A percentile compares a stretch with the other conserved stretches of the same genome.
phyloP scores from a whole-genome alignment of 2,329 filamentous ascomycete genomes.

The Monosporascus sp. region DNA sequence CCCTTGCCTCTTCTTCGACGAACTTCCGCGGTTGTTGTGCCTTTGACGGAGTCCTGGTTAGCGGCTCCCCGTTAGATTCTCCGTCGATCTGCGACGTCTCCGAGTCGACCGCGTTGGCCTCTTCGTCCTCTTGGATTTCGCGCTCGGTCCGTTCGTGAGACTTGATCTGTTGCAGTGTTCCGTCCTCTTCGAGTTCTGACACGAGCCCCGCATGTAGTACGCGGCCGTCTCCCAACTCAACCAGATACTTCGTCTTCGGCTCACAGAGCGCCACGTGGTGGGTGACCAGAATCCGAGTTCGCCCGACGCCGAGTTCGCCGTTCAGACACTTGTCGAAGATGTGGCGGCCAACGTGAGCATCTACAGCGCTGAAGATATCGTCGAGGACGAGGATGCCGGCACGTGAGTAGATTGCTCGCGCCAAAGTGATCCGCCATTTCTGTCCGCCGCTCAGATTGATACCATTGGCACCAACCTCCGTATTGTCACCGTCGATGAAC shows the following conservation, averaged over 20 bases:
- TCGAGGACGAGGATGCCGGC: constrained; percentile 73
- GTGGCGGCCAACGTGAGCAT: constrained; percentile 74
- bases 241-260: constrained; percentile 65
- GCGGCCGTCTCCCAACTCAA: constrained; percentile 65
- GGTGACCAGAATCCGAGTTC: constrained; percentile 75
- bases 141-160: constrained; percentile 44
- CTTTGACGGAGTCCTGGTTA: constrained; percentile 47
- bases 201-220: constrained; percentile 60
- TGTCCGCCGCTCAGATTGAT: constrained; percentile 82
- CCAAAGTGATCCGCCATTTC: constrained; percentile 76
- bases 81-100: constrained; percentile 38
- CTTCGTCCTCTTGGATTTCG: constrained; percentile 44
- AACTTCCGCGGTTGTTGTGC: constrained; percentile 56
- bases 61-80: constrained; percentile 31
- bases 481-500: constrained; percentile 69
- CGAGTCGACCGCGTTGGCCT: constrained; percentile 49
- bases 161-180: constrained; percentile 51
- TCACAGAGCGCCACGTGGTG: constrained; percentile 72
- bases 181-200: constrained; percentile 56
- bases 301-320: constrained; percentile 60
- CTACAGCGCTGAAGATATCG: constrained; percentile 79
- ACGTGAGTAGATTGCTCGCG: constrained; percentile 72
- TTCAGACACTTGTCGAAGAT: constrained; percentile 72
- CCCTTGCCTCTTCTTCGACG: constrained; percentile 68
- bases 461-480: constrained; percentile 78